phyloP scores from a whole-genome alignment of 768 basidiomycete genomes.

The Hebeloma cylindrosporum region DNA sequence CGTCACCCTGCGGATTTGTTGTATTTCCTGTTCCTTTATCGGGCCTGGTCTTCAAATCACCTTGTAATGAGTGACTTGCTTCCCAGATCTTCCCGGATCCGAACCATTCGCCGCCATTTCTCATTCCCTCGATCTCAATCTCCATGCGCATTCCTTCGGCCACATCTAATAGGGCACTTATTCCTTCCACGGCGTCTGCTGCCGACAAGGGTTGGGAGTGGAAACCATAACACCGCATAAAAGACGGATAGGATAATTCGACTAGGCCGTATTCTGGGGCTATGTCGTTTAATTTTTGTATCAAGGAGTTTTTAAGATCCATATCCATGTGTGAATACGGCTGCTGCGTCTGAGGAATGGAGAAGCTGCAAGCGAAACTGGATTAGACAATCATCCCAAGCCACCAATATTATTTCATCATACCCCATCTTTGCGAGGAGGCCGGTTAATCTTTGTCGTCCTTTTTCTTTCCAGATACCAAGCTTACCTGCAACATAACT shows the following conservation, averaged over 20 bases:
- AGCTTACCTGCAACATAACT: conserved; percentile 94
- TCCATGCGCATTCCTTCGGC: conserved; percentile 90
- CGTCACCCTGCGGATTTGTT: conserved; percentile 6
- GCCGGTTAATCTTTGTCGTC: conserved; percentile 85
- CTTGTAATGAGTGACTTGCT: conserved; percentile 38
- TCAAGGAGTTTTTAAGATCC: conserved; percentile 80
- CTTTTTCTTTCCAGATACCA: conserved; percentile 95
- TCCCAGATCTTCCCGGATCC: conserved; percentile 83
- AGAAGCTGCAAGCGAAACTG: conserved; percentile 59
- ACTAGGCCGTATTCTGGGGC: conserved; percentile 95
- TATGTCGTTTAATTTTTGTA: conserved; percentile 80
- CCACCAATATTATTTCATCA: conserved; percentile 16
- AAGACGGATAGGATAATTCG: conserved; percentile 92
- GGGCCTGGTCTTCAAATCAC: conserved; percentile 34
- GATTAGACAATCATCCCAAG: neutral
- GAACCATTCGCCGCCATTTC: conserved; percentile 96
- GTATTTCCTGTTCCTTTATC: conserved; percentile 27
- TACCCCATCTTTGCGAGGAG: conserved; percentile 99
- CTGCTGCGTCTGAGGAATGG: conserved; percentile 91
- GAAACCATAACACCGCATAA: conserved; percentile 90
- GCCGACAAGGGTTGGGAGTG: conserved; percentile 86
- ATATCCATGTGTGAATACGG: conserved; percentile 95
- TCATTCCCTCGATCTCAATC: conserved; percentile 82
- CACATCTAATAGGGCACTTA: conserved; percentile 85
- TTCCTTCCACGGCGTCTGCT: conserved; percentile 89